Evolutionary conservation across 805 yeast species (phyloP).

Genomic region (Scheffersomyces lignosus): DNA sequence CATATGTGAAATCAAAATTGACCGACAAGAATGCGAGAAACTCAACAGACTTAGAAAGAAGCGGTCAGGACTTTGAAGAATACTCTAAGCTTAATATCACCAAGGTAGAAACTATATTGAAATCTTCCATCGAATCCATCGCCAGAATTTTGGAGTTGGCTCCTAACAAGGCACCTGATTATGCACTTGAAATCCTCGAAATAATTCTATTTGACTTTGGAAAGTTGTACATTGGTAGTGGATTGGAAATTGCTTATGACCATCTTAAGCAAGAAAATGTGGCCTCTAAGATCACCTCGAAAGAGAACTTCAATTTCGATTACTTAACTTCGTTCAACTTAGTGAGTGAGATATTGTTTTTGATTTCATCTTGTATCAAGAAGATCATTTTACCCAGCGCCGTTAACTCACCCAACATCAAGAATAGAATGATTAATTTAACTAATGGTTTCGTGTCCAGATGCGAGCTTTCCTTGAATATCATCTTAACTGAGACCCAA

Average conservation of each 20-base stretch:
- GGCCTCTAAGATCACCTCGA: constrained; percentile 20
- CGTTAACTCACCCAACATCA: constrained; percentile 54
- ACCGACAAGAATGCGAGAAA: constrained; percentile 40
- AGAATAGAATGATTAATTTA: constrained; percentile 58
- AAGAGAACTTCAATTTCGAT: constrained; percentile 39
- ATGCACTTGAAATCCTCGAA: constrained; percentile 66
- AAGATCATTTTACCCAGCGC: constrained; percentile 77
- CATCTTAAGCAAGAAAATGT: constrained; percentile 38
- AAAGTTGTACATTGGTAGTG: constrained; percentile 69
- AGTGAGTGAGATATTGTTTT: constrained; percentile 59
- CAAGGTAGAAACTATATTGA: constrained; percentile 62
- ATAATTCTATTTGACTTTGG: constrained; percentile 70
- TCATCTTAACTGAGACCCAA: constrained; percentile 59
- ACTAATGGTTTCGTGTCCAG: constrained; percentile 61
- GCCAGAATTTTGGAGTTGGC: constrained; percentile 74
- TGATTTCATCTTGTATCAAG: constrained; percentile 71
- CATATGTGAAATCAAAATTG: constrained; percentile 52
- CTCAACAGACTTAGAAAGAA: constrained; percentile 12
- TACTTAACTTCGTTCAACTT: constrained; percentile 51
- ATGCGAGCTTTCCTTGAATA: constrained; percentile 65
- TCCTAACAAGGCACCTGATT: constrained; percentile 60
- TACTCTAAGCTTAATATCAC: constrained; percentile 36
- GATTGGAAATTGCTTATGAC: constrained; percentile 67
- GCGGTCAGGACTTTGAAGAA: constrained; percentile 20
- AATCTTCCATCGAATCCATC: constrained; percentile 70